These are phyloP conservation scores for Hemerocallis citrina DNA, from an alignment of 106 monocot species.

Conservation along the genomic window DNA sequence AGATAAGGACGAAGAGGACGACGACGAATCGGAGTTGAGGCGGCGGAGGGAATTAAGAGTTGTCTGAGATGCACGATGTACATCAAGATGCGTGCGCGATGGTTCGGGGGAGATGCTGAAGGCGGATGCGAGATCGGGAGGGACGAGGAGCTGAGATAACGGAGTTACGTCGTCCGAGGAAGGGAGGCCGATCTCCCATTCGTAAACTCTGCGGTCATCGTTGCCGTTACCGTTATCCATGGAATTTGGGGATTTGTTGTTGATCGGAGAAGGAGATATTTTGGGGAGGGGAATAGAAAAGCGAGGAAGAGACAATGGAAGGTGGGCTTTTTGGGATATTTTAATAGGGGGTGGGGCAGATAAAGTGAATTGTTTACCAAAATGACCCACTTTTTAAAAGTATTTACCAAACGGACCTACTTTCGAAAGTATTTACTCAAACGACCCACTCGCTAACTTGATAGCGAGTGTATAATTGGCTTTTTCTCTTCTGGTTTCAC, in stretches of 20 bases:
- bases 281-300: not conserved
- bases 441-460: too few relatives aligned
- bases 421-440: too few relatives aligned
- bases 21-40: not conserved
- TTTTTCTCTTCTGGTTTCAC: too few relatives aligned
- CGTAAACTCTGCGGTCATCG: constrained; percentile 9
- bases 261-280: not conserved
- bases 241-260: not conserved
- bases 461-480: too few relatives aligned
- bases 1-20: not conserved
- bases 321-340: not conserved
- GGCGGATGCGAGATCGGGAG: constrained; percentile 34
- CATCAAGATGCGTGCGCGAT: constrained; percentile 13
- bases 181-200: constrained; percentile 46
- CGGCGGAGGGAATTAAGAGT: constrained; percentile 22
- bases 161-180: constrained; percentile 28
- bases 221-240: constrained; percentile 11
- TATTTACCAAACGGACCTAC: too few relatives aligned
- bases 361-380: too few relatives aligned
- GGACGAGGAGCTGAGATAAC: constrained; percentile 31
- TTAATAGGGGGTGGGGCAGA: not conserved
- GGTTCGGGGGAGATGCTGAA: constrained; percentile 28
- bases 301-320: too few relatives aligned
- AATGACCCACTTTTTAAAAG: too few relatives aligned
- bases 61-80: constrained; percentile 25